Evolutionary conservation across 73 alveolate species (phyloP).

Genomic region (Paramecium biaurelia): DNA sequence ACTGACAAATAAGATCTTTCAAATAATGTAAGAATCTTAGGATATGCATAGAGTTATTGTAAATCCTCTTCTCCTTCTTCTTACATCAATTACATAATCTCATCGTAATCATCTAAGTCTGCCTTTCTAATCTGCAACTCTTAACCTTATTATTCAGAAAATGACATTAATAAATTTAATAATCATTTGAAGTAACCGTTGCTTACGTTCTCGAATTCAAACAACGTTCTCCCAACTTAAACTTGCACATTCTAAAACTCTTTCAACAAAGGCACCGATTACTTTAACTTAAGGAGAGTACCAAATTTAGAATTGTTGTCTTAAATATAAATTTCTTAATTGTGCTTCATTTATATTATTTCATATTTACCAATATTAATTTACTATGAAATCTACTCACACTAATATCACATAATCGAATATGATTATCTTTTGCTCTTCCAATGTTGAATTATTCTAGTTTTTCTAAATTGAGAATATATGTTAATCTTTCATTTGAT

Average conservation of each 20-base stretch:
- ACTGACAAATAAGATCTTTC: conserved; percentile 83
- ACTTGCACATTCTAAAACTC: neutral
- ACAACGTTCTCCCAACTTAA: conserved; percentile 30
- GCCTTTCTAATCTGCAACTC: conserved; percentile 7
- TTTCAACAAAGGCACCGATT: conserved; percentile 5
- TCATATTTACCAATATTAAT: conserved; percentile 32
- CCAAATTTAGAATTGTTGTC: conserved; percentile 63
- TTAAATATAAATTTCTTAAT: neutral
- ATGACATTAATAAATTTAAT: neutral
- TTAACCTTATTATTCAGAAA: conserved; percentile 7
- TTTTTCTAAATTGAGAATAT: conserved; percentile 7
- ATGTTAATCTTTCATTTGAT: neutral
- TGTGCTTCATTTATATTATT: neutral
- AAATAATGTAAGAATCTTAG: conserved; percentile 77
- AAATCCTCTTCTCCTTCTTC: conserved; percentile 56
- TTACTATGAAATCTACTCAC: conserved; percentile 57
- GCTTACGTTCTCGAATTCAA: conserved; percentile 10
- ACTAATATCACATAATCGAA: conserved; percentile 57
- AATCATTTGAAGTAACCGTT: neutral
- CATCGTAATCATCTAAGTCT: conserved; percentile 49
- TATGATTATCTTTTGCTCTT: conserved; percentile 65
- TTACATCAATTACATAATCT: neutral
- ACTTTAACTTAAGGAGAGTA: conserved; percentile 42
- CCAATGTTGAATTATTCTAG: conserved; percentile 31
- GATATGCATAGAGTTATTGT: conserved; percentile 70